A percentile compares a stretch with the other conserved stretches of the same genome.
Conservation (phyloP, 2,329 filamentous ascomycete genomes). For the Verticillium zaregamsianum region DNA sequence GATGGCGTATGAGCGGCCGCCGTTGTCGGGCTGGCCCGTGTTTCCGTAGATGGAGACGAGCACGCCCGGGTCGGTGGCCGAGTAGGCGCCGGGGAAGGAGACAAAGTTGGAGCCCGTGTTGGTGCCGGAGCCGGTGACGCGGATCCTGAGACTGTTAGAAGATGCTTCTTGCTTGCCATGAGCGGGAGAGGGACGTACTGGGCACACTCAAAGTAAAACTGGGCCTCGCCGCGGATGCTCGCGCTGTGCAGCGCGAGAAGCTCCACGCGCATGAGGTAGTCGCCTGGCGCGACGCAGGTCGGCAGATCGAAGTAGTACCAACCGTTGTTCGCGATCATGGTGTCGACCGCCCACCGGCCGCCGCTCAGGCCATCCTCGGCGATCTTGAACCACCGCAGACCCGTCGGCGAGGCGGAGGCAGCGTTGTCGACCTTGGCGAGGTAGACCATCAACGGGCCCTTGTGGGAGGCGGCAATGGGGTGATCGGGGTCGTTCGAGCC, state of each 20-base stretch:
- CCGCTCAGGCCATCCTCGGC: conserved; percentile 33
- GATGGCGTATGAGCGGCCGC: conserved; percentile 5
- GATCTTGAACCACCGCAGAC: conserved; percentile 48
- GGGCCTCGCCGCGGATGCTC: conserved; percentile 14
- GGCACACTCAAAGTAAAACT: conserved; percentile 41
- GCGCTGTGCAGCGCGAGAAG: conserved; percentile 42
- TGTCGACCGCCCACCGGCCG: conserved; percentile 23
- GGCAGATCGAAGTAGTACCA: conserved; percentile 33
- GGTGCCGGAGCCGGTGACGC: conserved; percentile 21
- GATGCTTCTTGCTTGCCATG: not conserved
- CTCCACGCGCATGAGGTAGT: conserved; percentile 39
- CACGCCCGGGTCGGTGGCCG: conserved; percentile 6
- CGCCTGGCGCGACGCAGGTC: conserved; percentile 30
- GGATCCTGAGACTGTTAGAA: conserved; percentile 16
- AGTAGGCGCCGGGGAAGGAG: conserved; percentile 33
- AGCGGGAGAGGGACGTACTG: conserved; percentile 26
- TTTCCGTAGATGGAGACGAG: conserved; percentile 9
- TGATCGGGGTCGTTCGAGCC: conserved; percentile 38
- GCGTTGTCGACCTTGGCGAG: conserved; percentile 45
- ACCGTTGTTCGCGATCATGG: conserved; percentile 17
- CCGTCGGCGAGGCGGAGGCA: conserved; percentile 29
- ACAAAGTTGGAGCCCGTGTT: conserved; percentile 28
- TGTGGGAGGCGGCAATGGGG: conserved; percentile 43
- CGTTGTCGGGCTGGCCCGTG: conserved; percentile 8
- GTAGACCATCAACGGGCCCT: conserved; percentile 45